A percentile compares a stretch with the other conserved stretches of the same genome.
Conservation (phyloP, 225 moss, liverwort and hornwort species). For the Marchantia polymorpha region DNA sequence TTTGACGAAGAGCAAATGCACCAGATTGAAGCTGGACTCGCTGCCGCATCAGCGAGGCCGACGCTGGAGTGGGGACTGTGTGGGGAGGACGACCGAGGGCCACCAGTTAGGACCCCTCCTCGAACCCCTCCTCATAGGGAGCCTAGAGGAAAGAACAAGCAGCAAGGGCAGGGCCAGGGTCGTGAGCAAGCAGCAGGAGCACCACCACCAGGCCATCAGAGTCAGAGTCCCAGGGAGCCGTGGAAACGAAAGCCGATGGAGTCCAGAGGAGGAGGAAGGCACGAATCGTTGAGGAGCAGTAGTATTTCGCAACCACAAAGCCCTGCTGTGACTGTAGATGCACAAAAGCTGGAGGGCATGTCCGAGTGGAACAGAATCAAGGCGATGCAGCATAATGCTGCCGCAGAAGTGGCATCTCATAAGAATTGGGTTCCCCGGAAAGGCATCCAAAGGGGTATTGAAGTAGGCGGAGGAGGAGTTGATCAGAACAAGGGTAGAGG, state of each 20-base stretch:
- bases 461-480: conserved; percentile 21
- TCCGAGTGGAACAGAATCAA: conserved; percentile 21
- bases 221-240: conserved; percentile 23
- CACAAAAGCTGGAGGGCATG: conserved; percentile 27
- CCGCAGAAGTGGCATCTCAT: conserved; percentile 33
- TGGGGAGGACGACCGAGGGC: conserved; percentile 15
- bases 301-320: conserved; percentile 20
- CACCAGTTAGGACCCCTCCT: neutral
- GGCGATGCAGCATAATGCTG: conserved; percentile 26
- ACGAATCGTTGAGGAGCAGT: conserved; percentile 26
- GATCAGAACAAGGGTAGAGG: conserved; percentile 37
- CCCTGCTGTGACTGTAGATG: conserved; percentile 22
- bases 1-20: conserved; percentile 1
- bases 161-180: conserved; percentile 2
- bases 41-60: conserved; percentile 16
- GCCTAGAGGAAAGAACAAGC: conserved; percentile 20
- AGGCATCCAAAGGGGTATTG: conserved; percentile 19
- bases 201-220: conserved; percentile 16
- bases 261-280: conserved; percentile 13
- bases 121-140: conserved; percentile 12
- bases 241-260: conserved; percentile 36
- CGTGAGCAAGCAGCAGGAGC: conserved; percentile 20
- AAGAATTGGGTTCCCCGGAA: conserved; percentile 42
- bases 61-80: conserved; percentile 14
- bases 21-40: conserved; percentile 7